Evolutionary conservation across 768 basidiomycete genomes (phyloP), one percentile per base, ranked within the genome.

Genomic region (Macrolepiota albuminosa): DNA sequence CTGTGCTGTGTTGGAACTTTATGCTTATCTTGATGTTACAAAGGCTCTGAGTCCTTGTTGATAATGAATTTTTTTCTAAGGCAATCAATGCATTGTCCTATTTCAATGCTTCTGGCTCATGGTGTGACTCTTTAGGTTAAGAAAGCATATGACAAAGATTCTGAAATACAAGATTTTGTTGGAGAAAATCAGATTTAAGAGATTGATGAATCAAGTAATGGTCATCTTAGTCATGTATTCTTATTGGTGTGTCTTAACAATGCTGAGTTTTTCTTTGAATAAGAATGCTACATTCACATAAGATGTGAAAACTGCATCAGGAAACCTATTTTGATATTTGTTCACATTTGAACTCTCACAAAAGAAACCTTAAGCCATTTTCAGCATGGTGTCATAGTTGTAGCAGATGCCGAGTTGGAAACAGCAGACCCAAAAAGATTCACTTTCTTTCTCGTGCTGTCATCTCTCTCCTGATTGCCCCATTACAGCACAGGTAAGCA

Each of bases 31-130:
- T 21, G 21, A 21, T 21, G 21, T 21, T 21, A 21, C 21, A 21
- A 21, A 88, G 65, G 87, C 84, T 5, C 77, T 93, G 9, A 89
- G 21, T 86, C 13, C 70, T 93, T 7, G 79, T 79, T n/a, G 91
- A 93, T 60, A 84, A 84, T 50, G 68, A 63, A 4, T 93, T 89
- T 72, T 82, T 82, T 60, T 70, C 70, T 7, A 48, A 65, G 58
- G 24, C 6, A 52, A 21, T 59, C 29, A 7, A 21, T 39, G 14
- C 33, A 14, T 39, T 10, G 13, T 11, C 11, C 24, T 1, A 11
- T 33, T 8, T 1, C 26, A n/a, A 39, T 14, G 29, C 18, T 10
- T 36, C 37, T 13, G 33, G 54, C 31, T 54, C 46, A 40, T 31
- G 24, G 21, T 8, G 14, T 54, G 1, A 9, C 24, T 48, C 18